Evolutionary conservation across 2,329 filamentous ascomycete genomes (phyloP).

Genomic region (Colletotrichum incanum): DNA sequence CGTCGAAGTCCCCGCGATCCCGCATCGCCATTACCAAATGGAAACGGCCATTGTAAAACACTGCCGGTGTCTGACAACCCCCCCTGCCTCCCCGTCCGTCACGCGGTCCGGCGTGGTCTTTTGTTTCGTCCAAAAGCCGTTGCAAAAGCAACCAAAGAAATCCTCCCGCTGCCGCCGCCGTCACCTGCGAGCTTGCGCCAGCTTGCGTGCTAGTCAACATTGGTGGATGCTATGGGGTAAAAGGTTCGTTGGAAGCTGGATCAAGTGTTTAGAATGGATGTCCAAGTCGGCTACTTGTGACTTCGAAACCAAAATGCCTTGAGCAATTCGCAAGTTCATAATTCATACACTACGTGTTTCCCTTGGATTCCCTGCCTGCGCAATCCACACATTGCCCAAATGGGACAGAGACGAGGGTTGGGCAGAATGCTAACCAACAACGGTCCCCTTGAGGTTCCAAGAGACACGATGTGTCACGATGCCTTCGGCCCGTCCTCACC

Average conservation of each 20-base stretch:
- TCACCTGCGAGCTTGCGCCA: conserved; percentile 20
- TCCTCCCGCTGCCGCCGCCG: conserved; percentile 11
- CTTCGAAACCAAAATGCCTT: not conserved
- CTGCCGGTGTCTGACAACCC: conserved; percentile 29
- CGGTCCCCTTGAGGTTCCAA: not conserved
- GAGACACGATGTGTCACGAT: conserved; percentile 20
- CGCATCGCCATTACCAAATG: conserved; percentile 42
- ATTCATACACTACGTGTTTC: not conserved
- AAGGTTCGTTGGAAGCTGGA: conserved; percentile 3
- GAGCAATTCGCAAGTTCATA: not conserved
- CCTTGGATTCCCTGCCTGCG: not conserved
- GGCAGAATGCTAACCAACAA: not conserved
- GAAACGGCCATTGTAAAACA: conserved; percentile 42
- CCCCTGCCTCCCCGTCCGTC: conserved; percentile 8
- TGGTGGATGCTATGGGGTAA: conserved; percentile 10
- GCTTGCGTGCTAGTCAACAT: conserved; percentile 31
- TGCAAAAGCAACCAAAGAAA: not conserved
- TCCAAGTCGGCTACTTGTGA: not conserved
- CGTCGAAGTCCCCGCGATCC: conserved; percentile 36
- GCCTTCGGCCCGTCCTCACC: conserved; percentile 16
- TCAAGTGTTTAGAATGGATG: conserved; percentile 3
- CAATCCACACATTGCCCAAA: conserved; percentile 10
- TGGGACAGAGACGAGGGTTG: conserved; percentile 11
- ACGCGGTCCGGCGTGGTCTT: conserved; percentile 34
- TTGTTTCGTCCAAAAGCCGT: conserved; percentile 37